phyloP scores from a whole-genome alignment of 176 grass and related monocot genomes.

The maize (Zea mays) region Zm-B73-REFERENCE-NAM-5.0 NC_050100.1:3882001-3882500 shows the following conservation, averaged over 20 bases:
- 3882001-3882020: not conserved
- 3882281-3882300: slow-evolving; percentile 77
- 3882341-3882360: not conserved
- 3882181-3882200: not conserved
- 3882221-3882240: not conserved
- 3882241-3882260: not conserved
- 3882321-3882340: slow-evolving; percentile 29
- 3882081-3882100: not conserved
- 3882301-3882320: slow-evolving; percentile 73
- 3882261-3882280: slow-evolving; percentile 52
- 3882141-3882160: not conserved
- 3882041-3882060: not conserved
- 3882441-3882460: slow-evolving; percentile 98
- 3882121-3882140: not conserved
- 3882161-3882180: not conserved
- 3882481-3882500: slow-evolving; percentile 76
- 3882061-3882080: not conserved
- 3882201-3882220: not conserved
- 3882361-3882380: slow-evolving; percentile 4
- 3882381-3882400: not conserved
- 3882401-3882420: slow-evolving; percentile 62
- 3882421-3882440: slow-evolving; percentile 83
- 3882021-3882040: not conserved
- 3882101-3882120: not conserved
- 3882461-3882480: slow-evolving; percentile 85